Percentiles rank a stretch among this genome's conserved stretches.
Evolutionary conservation across 371 early-diverging fungal species (phyloP).

Genomic region (Actinomortierella ambigua): DNA sequence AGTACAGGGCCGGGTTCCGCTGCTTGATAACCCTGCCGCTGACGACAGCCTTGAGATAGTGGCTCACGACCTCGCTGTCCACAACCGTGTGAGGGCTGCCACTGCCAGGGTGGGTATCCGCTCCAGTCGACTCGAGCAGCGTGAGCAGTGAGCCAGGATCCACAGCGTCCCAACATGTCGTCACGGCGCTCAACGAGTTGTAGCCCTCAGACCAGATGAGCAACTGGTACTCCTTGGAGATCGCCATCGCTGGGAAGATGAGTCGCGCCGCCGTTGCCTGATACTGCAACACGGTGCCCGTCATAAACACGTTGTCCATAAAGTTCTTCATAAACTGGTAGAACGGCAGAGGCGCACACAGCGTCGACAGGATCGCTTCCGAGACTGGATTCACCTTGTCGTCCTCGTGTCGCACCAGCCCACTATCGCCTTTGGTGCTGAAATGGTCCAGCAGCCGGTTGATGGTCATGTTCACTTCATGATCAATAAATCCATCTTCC

Average conservation of each 20-base stretch:
- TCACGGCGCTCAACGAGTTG: conserved; percentile 42
- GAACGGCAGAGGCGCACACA: conserved; percentile 49
- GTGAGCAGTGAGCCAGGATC: conserved; percentile 30
- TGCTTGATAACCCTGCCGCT: conserved; percentile 44
- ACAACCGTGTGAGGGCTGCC: conserved; percentile 21
- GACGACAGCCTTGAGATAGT: conserved; percentile 40
- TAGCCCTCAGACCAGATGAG: conserved; percentile 49
- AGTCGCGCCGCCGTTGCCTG: conserved; percentile 54
- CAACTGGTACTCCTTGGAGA: conserved; percentile 31
- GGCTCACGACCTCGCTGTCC: conserved; percentile 28
- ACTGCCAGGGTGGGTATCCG: conserved; percentile 47
- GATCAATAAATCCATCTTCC: conserved; percentile 57
- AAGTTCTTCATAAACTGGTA: conserved; percentile 64
- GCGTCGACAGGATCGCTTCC: conserved; percentile 27
- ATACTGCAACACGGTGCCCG: conserved; percentile 37
- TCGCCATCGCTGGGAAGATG: conserved; percentile 50
- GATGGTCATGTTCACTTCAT: conserved; percentile 46
- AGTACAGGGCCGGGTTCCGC: conserved; percentile 44
- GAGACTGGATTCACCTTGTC: conserved; percentile 17
- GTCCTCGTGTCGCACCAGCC: conserved; percentile 22
- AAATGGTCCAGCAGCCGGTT: conserved; percentile 50
- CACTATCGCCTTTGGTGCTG: conserved; percentile 29
- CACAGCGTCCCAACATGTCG: conserved; percentile 31
- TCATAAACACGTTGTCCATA: conserved; percentile 41
- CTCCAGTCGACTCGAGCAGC: conserved; percentile 44